These are phyloP conservation scores for Hygrophila difformis DNA, from an alignment of 257 asterid genomes.

Conservation along the genomic window DNA sequence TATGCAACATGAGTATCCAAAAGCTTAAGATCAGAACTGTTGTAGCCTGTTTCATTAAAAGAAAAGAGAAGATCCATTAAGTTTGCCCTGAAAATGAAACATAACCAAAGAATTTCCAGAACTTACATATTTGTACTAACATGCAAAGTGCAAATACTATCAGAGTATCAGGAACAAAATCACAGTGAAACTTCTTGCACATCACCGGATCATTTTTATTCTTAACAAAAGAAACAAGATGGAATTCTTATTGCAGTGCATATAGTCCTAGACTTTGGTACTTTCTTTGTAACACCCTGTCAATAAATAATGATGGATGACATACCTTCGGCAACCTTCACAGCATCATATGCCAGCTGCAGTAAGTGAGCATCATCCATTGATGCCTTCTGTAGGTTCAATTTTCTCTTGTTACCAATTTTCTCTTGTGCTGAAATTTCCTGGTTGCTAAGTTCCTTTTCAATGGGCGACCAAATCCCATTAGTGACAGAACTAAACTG, in stretches of 20 bases:
- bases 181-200: too few relatives aligned
- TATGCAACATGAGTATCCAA: constrained; percentile 47
- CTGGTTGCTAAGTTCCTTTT: constrained; percentile 21
- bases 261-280: neutral
- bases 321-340: constrained; percentile 48
- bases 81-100: neutral
- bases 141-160: too few relatives aligned
- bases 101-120: constrained; percentile 4
- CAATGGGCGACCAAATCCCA: constrained; percentile 59
- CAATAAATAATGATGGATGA: constrained; percentile 1
- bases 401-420: constrained; percentile 25
- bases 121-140: constrained; percentile 4
- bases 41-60: constrained; percentile 37
- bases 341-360: constrained; percentile 39
- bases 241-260: too few relatives aligned
- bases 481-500: constrained; percentile 29
- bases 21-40: constrained; percentile 34
- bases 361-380: constrained; percentile 22
- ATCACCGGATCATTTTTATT: neutral
- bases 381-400: constrained; percentile 10
- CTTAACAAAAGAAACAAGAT: neutral
- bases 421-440: constrained; percentile 16
- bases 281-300: too few relatives aligned
- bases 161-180: too few relatives aligned
- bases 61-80: constrained; percentile 4